Evolutionary conservation across 225 moss, liverwort and hornwort genomes (phyloP), one percentile per base, ranked within the genome.

Genomic region (Bryoerythrophyllum caledonicum): DNA sequence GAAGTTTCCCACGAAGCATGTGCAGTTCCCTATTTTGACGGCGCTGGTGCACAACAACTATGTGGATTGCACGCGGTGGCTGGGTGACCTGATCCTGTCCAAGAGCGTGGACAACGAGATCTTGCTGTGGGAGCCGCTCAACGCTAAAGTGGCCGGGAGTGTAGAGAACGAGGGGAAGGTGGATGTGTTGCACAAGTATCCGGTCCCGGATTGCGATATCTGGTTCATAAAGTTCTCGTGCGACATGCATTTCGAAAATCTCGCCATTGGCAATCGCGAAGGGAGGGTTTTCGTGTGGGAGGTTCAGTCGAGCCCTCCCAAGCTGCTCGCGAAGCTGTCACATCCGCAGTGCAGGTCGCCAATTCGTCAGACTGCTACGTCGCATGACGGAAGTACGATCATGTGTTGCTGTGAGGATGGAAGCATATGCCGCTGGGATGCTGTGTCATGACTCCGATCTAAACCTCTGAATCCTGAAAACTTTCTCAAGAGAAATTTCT

Each of bases 81-180:
- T 93, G 16, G 92, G 92, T 26, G 90, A 93, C 68, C 88, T 90
- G 55, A 89, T 90, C 63, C 85, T 93, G 10, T 93, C 90, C 0
- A 93, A 93, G 92, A 93, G 92, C 74, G 92, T 93, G 57, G 92
- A 93, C 82, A 93, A 93, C 65, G 90, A 93, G 77, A 90, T 93
- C 67, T 85, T 93, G 21, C 68, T 93, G 41, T 93, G 90, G 92
- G 90, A 90, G 79, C 89, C 92, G 62, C 73, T 85, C 56, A 73
- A 86, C 72, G 85, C 24, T 4, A 65, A 87, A 65, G 92, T 85
- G 56, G 86, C 86, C 30, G 82, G 84, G 30, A 68, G 58, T 43
- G 73, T 80, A 30, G 74, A 65, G 13, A 74, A 70, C 49, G 84
- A 77, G 90, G 92, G 92, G 24, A 79, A 79, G 40, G 90, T 92